Evolutionary conservation across 2,329 filamentous ascomycete species (phyloP).

Genomic region (Nothophaeocryptopus gaeumannii): DNA sequence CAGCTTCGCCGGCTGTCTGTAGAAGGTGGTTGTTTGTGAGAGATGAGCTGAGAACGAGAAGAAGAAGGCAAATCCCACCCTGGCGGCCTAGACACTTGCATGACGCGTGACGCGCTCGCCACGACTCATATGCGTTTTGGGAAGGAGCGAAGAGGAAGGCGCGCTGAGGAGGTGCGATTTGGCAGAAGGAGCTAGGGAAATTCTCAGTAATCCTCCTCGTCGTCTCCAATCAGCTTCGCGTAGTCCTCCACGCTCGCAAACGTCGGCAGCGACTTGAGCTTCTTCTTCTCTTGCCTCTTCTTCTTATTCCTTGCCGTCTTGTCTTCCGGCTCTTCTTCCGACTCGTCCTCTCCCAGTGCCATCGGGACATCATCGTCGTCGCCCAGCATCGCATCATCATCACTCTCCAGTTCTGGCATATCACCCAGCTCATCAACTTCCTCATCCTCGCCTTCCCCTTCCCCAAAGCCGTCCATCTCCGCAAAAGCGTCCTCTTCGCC

Average conservation of each 20-base stretch:
- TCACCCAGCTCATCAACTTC: constrained; percentile 57
- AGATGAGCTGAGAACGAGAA: too few species aligned
- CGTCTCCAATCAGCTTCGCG: constrained; percentile 56
- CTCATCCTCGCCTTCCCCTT: constrained; percentile 43
- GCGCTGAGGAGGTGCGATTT: too few species aligned
- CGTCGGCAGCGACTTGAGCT: constrained; percentile 82
- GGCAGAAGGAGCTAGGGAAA: too few species aligned
- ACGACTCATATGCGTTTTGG: too few species aligned
- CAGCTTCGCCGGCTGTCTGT: too few species aligned
- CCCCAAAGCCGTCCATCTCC: constrained; percentile 26
- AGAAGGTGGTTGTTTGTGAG: too few species aligned
- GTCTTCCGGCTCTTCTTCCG: constrained; percentile 44
- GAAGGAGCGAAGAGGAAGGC: too few species aligned
- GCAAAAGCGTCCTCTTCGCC: constrained; percentile 44
- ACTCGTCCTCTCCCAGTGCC: constrained; percentile 54
- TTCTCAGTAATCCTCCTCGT: constrained; percentile 15
- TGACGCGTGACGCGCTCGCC: too few species aligned
- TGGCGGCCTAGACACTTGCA: too few species aligned
- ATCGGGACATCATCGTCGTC: constrained; percentile 55
- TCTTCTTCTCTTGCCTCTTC: constrained; percentile 68
- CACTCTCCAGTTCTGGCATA: constrained; percentile 44
- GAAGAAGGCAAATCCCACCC: too few species aligned
- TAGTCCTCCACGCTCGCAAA: constrained; percentile 96
- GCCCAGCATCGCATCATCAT: constrained; percentile 41
- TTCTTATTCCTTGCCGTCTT: constrained; percentile 39